Evolutionary conservation across 106 monocot species (phyloP), one percentile per base, ranked within the genome.

Genomic region (Acorus gramineus): DNA sequence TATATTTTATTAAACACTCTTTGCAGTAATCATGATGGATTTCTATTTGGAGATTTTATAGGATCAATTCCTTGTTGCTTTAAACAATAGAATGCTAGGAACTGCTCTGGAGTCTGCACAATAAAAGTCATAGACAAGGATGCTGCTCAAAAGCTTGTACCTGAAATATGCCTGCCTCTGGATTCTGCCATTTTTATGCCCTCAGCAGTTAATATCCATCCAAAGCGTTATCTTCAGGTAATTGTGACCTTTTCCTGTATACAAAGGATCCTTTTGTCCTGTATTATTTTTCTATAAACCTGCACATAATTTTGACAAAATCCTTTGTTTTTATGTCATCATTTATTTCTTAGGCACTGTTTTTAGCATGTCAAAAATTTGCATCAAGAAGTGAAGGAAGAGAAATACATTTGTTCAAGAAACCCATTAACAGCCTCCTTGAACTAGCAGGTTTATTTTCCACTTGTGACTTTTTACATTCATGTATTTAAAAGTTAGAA

Each of bases 201-300:
- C 46, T 55, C 52, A 3, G 96, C 85, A 44, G 44, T 91, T 77
- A 98, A 77, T 63, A 85, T 98, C 53, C 78, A 91, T 75, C 83
- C 96, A 7, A 79, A 73, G 61, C 87, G 83, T 69, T 98, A 98
- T 81, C 78, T 98, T 56, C 74, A 98, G 81, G 96, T 96, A 49
- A 44, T 69, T 28, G 28, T 28, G 28, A 28, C 1, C 28, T 28
- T 28, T 0, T 28, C 28, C 28, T 28, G 28, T 28, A 28, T 28
- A 28, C 45, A 62, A 71, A 47, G 9, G 9, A 43, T 49, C 60
- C 11, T 57, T 63, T 44, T 64, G 55, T 47, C 59, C 14, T 13
- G 2, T 4, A 57, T 46, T 42, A 28, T 28, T 28, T 28, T 28
- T 28, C 28, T 28, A 28, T 28, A 28, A 28, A 28, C 0, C 28